Evolutionary conservation across 208 protist genomes (phyloP).

Genomic region (Herpetomonas tarakana): DNA sequence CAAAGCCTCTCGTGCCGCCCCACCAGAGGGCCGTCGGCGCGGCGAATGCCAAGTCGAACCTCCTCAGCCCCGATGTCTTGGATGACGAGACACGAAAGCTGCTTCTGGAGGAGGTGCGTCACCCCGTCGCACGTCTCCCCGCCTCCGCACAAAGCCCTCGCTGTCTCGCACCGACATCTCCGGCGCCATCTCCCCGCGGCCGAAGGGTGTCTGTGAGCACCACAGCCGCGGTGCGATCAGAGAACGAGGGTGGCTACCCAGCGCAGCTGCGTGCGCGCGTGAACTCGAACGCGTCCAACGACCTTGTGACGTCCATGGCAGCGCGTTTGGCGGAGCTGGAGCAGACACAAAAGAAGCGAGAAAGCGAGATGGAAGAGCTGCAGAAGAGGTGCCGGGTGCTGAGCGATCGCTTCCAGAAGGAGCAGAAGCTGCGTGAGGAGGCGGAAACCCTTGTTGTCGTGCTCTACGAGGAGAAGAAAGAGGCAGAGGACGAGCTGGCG

Average conservation of each 20-base stretch:
- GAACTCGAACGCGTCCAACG: slow-evolving; percentile 29
- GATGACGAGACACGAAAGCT: slow-evolving; percentile 75
- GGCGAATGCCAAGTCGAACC: slow-evolving; percentile 20
- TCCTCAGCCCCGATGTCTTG: slow-evolving; percentile 74
- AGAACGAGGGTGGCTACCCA: slow-evolving; percentile 24
- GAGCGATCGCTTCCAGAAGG: slow-evolving; percentile 51
- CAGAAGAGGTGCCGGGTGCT: slow-evolving; percentile 42
- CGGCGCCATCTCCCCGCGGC: not conserved
- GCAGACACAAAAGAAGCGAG: slow-evolving; percentile 58
- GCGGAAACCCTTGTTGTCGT: slow-evolving; percentile 56
- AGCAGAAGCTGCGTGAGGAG: slow-evolving; percentile 57
- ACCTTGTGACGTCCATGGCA: slow-evolving; percentile 71
- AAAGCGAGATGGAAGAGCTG: slow-evolving; percentile 75
- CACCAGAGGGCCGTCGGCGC: too few species aligned
- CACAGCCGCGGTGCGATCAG: not conserved
- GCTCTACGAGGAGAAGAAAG: slow-evolving; percentile 73
- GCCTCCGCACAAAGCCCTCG: not conserved
- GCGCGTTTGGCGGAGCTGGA: slow-evolving; percentile 66
- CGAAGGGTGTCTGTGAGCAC: not conserved
- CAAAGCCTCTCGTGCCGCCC: too few species aligned
- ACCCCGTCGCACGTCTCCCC: slow-evolving; percentile 8
- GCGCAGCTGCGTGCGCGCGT: slow-evolving; percentile 53
- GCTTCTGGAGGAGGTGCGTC: slow-evolving; percentile 62
- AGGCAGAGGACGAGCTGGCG: slow-evolving; percentile 46
- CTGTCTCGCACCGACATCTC: not conserved